These are phyloP conservation scores for Lolium perenne DNA, from an alignment of 176 grass and related monocot species.

Conservation along the genomic window DNA sequence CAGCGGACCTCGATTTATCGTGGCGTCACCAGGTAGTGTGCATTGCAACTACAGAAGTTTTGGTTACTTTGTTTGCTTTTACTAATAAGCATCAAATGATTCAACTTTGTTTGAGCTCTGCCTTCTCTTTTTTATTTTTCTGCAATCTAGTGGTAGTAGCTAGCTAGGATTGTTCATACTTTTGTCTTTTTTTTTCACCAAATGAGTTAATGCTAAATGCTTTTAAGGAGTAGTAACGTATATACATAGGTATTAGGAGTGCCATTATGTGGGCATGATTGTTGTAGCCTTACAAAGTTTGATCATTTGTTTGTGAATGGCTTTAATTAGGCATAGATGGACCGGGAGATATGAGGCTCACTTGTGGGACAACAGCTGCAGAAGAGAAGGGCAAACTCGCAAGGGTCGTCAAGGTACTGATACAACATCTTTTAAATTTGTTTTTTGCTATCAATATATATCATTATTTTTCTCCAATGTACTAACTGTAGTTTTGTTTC, in stretches of 20 bases:
- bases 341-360: constrained; percentile 96
- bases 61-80: neutral
- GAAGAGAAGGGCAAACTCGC: constrained; percentile 97
- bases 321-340: constrained; percentile 92
- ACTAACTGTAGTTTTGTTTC: constrained; percentile 26
- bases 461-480: neutral
- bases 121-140: neutral
- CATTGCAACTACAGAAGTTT: neutral
- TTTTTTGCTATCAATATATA: neutral
- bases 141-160: neutral
- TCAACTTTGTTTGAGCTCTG: neutral
- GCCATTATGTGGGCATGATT: constrained; percentile 35
- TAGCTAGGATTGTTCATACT: neutral
- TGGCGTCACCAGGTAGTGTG: constrained; percentile 79
- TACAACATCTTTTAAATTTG: neutral
- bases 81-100: neutral
- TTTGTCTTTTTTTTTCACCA: neutral
- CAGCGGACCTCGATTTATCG: constrained; percentile 97
- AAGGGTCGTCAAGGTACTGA: constrained; percentile 93
- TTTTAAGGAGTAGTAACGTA: constrained; percentile 26
- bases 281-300: constrained; percentile 6
- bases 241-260: neutral
- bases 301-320: constrained; percentile 11
- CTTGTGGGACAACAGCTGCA: constrained; percentile 97
- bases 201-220: neutral